These are phyloP conservation scores for Rhodotorula diobovata DNA, from an alignment of 768 basidiomycete genomes.

Conservation along the genomic window DNA sequence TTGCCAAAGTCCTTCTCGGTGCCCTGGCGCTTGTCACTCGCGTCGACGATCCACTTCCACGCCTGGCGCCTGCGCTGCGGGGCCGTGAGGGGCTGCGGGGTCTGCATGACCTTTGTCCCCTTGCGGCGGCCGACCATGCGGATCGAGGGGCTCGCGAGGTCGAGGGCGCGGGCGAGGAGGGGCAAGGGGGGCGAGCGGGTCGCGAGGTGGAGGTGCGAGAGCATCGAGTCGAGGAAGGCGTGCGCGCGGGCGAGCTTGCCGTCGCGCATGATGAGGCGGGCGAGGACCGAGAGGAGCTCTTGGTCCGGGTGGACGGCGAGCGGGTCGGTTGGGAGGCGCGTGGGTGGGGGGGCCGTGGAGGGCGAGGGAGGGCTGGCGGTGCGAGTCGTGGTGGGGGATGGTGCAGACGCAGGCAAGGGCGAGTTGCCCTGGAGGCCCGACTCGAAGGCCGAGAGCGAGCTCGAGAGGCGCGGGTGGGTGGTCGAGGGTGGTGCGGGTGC, in stretches of 20 bases:
- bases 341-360: background rate
- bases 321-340: background rate
- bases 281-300: slow-evolving; percentile 46
- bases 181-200: slow-evolving; percentile 75
- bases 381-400: background rate
- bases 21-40: slow-evolving; percentile 54
- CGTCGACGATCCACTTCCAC: slow-evolving; percentile 66
- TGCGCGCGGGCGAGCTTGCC: slow-evolving; percentile 64
- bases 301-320: slow-evolving; percentile 23
- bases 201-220: slow-evolving; percentile 66
- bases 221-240: slow-evolving; percentile 58
- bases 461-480: background rate
- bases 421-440: background rate
- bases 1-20: slow-evolving; percentile 60
- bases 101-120: slow-evolving; percentile 62
- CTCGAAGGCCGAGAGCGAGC: background rate
- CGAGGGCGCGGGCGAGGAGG: slow-evolving; percentile 68
- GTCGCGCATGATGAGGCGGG: slow-evolving; percentile 60
- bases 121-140: slow-evolving; percentile 57
- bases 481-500: too few relatives aligned
- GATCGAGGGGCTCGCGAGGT: slow-evolving; percentile 66
- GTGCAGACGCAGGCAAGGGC: background rate
- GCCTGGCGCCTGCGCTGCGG: slow-evolving; percentile 70
- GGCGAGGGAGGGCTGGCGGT: background rate
- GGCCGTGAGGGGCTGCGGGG: slow-evolving; percentile 70